Evolutionary conservation across 208 protist species (phyloP), one percentile per base, ranked within the genome.

Genomic region (Wallacemonas rigidus): DNA sequence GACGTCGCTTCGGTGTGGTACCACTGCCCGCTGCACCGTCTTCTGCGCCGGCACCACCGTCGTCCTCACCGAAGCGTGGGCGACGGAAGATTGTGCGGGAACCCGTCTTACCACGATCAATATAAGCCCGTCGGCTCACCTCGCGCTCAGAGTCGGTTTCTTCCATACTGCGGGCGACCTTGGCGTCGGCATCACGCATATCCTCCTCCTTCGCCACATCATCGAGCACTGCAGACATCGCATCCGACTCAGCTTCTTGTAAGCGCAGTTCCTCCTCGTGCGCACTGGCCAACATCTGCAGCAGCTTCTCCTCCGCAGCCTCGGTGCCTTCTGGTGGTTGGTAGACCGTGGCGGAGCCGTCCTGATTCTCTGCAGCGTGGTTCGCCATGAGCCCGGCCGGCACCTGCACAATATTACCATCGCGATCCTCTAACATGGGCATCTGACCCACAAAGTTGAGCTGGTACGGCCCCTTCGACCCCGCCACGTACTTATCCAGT

Each of bases 381-480:
- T 93, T 93, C n/a, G 82, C 58, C 79, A 94, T 87, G 35, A 95
- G 69, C 58, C 69, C 75, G 38, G 76, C 74, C 3, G 87, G 91
- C 26, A 94, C 88, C 62, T 93, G 81, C 7, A 80, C 79, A 56
- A 97, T 87, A 76, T 95, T 93, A 41, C 90, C 91, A 0, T 94
- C 89, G 53, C 60, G 47, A 72, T 95, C 91, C 72, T 97, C 90
- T 14, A 97, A 51, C 76, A 97, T 81, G 2, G 93, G 93, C 83
- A 97, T 90, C 71, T 97, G 93, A 6, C 93, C 93, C 0, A 80
- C 93, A 82, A 97, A 97, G 77, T 97, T 97, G 5, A 97, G 81
- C 47, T 87, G 79, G 71, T 95, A 97, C 61, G 87, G 81, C 61
- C 79, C 69, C 69, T 85, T 86, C 26, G 81, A 86, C 11, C 90